These are phyloP conservation scores for Tirmania nivea DNA, from an alignment of 495 filamentous ascomycete species.

Conservation along the genomic window DNA sequence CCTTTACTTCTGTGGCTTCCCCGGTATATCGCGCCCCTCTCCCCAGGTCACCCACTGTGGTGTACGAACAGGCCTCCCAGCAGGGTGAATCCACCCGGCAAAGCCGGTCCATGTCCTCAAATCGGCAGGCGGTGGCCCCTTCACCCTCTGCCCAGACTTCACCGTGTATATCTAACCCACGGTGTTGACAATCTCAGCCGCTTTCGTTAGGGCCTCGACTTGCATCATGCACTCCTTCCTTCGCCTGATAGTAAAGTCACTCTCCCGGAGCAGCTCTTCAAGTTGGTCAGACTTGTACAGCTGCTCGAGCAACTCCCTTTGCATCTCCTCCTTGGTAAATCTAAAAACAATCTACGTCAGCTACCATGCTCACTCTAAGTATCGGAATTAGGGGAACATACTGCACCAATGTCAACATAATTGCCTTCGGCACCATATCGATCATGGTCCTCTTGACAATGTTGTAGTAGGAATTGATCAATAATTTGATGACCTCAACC, in stretches of 20 bases:
- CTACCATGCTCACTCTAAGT: not conserved
- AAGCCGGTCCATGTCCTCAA: too few relatives aligned
- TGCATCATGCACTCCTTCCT: conserved; percentile 98
- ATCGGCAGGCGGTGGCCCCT: too few relatives aligned
- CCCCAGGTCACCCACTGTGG: too few relatives aligned
- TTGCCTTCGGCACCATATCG: conserved; percentile 98
- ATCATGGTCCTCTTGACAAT: conserved; percentile 98
- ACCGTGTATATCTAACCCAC: conserved; percentile 10
- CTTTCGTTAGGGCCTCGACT: conserved; percentile 76
- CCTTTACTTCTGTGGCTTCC: too few relatives aligned
- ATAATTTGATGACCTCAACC: conserved; percentile 93
- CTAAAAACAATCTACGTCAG: conserved; percentile 23
- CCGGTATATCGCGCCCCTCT: too few relatives aligned
- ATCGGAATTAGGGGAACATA: conserved; percentile 28
- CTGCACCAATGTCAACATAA: conserved; percentile 94
- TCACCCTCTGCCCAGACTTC: too few relatives aligned
- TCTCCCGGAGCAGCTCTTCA: conserved; percentile 90
- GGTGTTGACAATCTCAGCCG: conserved; percentile 73
- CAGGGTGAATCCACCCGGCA: too few relatives aligned
- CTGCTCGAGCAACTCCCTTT: conserved; percentile 88
- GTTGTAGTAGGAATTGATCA: conserved; percentile 93
- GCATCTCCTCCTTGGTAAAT: conserved; percentile 95
- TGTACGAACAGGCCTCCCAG: too few relatives aligned
- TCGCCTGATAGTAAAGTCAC: conserved; percentile 83
- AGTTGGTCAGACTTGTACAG: conserved; percentile 83